Percentiles rank a stretch among this genome's conserved stretches.
These are phyloP conservation scores for Cryptosporidium canis DNA, from an alignment of 169 alveolate species.

Conservation along the genomic window DNA sequence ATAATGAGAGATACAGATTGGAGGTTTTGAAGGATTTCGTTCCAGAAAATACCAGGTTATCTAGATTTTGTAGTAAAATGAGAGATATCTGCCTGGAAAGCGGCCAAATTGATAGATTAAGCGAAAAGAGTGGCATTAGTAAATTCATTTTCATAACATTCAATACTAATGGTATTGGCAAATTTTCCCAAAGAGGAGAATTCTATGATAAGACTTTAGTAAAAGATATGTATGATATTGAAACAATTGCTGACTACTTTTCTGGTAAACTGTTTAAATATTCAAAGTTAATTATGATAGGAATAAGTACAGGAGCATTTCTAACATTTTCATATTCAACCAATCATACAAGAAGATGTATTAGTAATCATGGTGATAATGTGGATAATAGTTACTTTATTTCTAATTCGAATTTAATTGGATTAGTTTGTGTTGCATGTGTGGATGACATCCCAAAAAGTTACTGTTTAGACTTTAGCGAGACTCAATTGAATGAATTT, in stretches of 20 bases:
- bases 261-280: background rate
- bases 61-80: conserved; percentile 47
- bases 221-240: conserved; percentile 66
- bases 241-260: conserved; percentile 5
- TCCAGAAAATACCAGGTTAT: background rate
- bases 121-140: background rate
- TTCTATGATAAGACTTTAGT: conserved; percentile 35
- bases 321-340: conserved; percentile 58
- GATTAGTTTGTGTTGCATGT: conserved; percentile 44
- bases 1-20: background rate
- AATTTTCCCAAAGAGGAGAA: conserved; percentile 2
- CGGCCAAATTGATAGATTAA: background rate
- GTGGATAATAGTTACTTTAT: background rate
- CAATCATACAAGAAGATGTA: conserved; percentile 3
- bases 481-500: conserved; percentile 31
- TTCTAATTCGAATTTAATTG: conserved; percentile 29
- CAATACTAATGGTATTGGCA: conserved; percentile 49
- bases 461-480: conserved; percentile 17
- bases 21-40: background rate
- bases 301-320: conserved; percentile 70
- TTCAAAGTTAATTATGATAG: conserved; percentile 55
- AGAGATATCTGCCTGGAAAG: conserved; percentile 5
- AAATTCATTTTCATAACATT: conserved; percentile 18
- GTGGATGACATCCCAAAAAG: conserved; percentile 62
- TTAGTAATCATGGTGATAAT: background rate